Conservation (phyloP, 2,329 filamentous ascomycete species). For the Penicillium frequentans region DNA sequence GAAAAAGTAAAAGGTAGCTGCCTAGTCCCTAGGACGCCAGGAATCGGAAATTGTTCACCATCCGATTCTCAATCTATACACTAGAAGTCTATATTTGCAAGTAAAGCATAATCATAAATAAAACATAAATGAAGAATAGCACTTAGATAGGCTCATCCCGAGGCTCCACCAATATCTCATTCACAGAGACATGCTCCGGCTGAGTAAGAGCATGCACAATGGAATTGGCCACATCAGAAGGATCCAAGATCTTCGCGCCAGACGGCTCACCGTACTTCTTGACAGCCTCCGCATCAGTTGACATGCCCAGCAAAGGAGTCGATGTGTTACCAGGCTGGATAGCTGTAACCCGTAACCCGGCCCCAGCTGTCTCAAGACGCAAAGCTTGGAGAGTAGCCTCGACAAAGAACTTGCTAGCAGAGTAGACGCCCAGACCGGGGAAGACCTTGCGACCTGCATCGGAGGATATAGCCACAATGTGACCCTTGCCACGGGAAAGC, state of each 20-base stretch:
- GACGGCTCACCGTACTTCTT: constrained; percentile 76
- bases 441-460: constrained; percentile 81
- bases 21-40: not conserved
- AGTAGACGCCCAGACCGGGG: constrained; percentile 78
- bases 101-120: not conserved
- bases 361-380: constrained; percentile 72
- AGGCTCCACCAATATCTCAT: constrained; percentile 77
- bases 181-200: constrained; percentile 73
- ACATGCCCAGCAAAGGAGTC: constrained; percentile 72
- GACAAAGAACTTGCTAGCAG: constrained; percentile 81
- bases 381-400: constrained; percentile 76
- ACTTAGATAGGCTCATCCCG: constrained; percentile 69
- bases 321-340: constrained; percentile 76
- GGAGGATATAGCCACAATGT: constrained; percentile 79
- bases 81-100: not conserved
- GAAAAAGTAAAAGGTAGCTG: not conserved
- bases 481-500: constrained; percentile 67
- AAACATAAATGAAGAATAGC: not conserved
- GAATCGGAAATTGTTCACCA: not conserved
- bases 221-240: constrained; percentile 69
- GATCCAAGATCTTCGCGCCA: constrained; percentile 72
- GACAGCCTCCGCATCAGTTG: constrained; percentile 72
- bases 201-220: constrained; percentile 75
- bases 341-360: constrained; percentile 69
- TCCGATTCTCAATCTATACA: not conserved